These are phyloP conservation scores for Brassica rapa DNA, from an alignment of 345 rosid genomes.

Conservation along the genomic window DNA sequence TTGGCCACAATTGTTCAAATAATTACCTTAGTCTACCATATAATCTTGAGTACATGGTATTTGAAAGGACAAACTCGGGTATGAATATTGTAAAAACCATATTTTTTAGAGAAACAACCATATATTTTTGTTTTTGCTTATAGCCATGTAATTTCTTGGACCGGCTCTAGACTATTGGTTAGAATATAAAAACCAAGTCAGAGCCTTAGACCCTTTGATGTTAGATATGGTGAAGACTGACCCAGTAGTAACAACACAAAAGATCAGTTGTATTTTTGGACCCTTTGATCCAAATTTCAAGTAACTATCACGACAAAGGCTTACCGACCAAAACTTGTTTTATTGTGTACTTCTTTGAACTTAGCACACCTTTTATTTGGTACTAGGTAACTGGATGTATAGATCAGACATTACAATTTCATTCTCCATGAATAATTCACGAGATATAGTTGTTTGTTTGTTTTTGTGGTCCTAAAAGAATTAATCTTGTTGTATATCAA, in stretches of 20 bases:
- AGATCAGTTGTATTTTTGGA: background rate
- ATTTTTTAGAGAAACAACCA: too few relatives aligned
- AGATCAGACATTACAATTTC: slow-evolving; percentile 1
- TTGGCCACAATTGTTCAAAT: too few relatives aligned
- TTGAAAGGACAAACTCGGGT: too few relatives aligned
- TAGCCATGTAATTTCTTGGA: too few relatives aligned
- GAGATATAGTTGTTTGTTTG: background rate
- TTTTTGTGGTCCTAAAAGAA: background rate
- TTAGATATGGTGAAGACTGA: background rate
- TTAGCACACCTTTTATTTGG: background rate
- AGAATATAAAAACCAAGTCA: too few relatives aligned
- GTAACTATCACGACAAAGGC: background rate
- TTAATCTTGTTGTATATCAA: background rate
- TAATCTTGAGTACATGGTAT: too few relatives aligned
- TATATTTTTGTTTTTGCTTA: too few relatives aligned
- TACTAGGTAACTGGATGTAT: background rate
- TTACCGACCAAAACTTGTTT: background rate
- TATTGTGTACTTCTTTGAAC: background rate
- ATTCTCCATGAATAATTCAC: background rate
- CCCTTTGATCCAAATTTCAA: background rate
- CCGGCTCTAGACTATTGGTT: too few relatives aligned
- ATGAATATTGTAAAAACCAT: too few relatives aligned
- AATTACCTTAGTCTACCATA: too few relatives aligned
- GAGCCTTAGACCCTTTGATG: background rate
- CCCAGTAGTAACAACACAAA: background rate